Evolutionary conservation across 306 rosid genomes (phyloP).

Genomic region (Betula pendula): DNA sequence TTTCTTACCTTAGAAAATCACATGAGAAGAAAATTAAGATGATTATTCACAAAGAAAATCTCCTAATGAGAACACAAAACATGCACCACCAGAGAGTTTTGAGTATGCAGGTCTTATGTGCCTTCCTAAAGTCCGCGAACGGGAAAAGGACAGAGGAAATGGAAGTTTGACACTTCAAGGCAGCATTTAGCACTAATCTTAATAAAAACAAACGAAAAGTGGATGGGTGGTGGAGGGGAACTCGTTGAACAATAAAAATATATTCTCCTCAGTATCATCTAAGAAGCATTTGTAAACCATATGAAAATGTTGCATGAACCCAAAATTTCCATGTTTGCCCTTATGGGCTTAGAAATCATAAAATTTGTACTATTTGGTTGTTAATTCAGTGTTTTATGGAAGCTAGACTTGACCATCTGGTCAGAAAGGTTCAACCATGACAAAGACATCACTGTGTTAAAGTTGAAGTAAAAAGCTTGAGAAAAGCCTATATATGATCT

Average conservation of each 20-base stretch:
- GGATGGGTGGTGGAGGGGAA: background rate
- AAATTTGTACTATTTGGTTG: background rate
- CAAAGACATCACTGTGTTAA: background rate
- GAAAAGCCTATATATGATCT: background rate
- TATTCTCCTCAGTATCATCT: no score
- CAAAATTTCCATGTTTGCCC: no score
- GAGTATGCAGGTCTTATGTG: background rate
- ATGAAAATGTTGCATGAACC: no score
- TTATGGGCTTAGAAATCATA: background rate
- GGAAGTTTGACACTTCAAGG: background rate
- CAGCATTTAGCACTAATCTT: background rate
- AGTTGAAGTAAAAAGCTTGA: background rate
- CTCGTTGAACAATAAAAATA: no score
- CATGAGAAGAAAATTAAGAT: no score
- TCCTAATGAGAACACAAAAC: no score
- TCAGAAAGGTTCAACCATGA: background rate
- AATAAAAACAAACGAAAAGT: background rate
- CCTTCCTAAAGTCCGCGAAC: background rate
- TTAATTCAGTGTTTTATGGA: background rate
- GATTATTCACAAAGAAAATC: no score
- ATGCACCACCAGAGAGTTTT: background rate
- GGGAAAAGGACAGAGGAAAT: background rate
- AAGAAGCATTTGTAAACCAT: no score
- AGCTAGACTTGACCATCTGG: background rate
- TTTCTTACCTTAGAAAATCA: no score